Base-by-base conservation (phyloP, 805 yeast genomes). In the Pichia pseudocactophila region DNA sequence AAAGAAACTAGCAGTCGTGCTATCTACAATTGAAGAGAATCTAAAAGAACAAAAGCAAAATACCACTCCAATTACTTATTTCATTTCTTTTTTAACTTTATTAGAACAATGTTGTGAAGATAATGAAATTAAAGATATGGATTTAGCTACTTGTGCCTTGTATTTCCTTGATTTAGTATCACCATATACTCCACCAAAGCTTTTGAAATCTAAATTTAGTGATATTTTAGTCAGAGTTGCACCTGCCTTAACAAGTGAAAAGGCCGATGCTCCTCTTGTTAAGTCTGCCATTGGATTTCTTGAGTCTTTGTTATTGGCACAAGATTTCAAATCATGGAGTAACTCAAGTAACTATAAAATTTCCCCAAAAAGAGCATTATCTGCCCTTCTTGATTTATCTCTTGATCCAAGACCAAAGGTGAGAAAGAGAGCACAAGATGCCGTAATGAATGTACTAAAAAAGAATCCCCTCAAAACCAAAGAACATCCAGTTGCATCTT, bases 321-420 rank as follows among this genome's bases (percentile, higher is more conserved):
- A 92, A 58, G 95, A 86, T 57, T 66, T 74, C 33, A 73, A 73
- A 46, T 74, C 87, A 13, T 92, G 99, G 99, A 67, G 64, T 43
- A 73, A 73, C 50, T 60, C 74, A 27, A 57, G 62, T 46, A 75
- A 58, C 45, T 63, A 63, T 62, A 73, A 62, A 48, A 68, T 69
- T 46, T 75, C 83, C n/a, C 95, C 96, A 39, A 76, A 74, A 56
- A 76, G 94, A 69, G 96, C 92, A 34, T 64, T 88, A 45, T 71
- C 74, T 32, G 95, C 90, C 36, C 63, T 89, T 45, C 63, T 89
- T 45, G 87, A 84, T 58, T 70, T 87, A 47, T 76, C 90, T 0
- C 64, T 85, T 34, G 97, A 92, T 62, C 82, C 83, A 36, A 76
- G 97, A 58, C 98, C 98, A 30, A 92, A 92, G 55, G 95, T 92